Evolutionary conservation across 116 monocot genomes (phyloP).

Genomic region (Posidonia oceanica): DNA sequence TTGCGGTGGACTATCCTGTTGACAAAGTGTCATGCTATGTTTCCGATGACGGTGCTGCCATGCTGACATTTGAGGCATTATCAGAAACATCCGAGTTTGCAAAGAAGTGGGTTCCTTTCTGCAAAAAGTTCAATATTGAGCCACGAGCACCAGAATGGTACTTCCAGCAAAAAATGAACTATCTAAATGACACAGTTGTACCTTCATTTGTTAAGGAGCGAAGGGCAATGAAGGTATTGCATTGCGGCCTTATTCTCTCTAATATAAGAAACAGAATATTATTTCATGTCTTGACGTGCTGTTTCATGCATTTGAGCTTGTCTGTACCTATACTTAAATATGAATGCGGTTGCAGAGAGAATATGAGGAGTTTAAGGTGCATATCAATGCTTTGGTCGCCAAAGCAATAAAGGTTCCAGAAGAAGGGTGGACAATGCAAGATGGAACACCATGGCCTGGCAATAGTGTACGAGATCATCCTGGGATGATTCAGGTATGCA

Average conservation of each 20-base stretch:
- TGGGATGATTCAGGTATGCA: conserved; percentile 89
- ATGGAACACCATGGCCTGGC: conserved; percentile 91
- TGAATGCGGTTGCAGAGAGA: conserved; percentile 41
- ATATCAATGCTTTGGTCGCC: conserved; percentile 84
- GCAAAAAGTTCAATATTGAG: conserved; percentile 83
- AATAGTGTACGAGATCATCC: conserved; percentile 94
- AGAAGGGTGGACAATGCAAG: conserved; percentile 98
- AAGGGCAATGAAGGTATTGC: conserved; percentile 89
- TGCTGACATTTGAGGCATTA: conserved; percentile 82
- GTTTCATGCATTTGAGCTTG: no score
- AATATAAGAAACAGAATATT: neutral
- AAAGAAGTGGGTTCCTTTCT: conserved; percentile 92
- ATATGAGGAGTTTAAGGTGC: conserved; percentile 86
- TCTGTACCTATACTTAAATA: neutral
- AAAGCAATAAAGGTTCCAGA: conserved; percentile 89
- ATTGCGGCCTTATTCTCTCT: neutral
- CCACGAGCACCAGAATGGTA: conserved; percentile 89
- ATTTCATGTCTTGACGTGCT: no score
- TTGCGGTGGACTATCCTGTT: conserved; percentile 80
- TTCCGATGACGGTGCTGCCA: conserved; percentile 95
- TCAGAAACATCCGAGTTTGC: conserved; percentile 96
- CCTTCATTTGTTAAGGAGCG: conserved; percentile 78
- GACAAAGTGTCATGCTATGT: conserved; percentile 95
- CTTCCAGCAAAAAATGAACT: conserved; percentile 85
- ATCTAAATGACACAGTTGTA: conserved; percentile 75